Evolutionary conservation across 2,329 filamentous ascomycete genomes (phyloP), one percentile per base, ranked within the genome.

Genomic region (Sarocladiaceae sp.): DNA sequence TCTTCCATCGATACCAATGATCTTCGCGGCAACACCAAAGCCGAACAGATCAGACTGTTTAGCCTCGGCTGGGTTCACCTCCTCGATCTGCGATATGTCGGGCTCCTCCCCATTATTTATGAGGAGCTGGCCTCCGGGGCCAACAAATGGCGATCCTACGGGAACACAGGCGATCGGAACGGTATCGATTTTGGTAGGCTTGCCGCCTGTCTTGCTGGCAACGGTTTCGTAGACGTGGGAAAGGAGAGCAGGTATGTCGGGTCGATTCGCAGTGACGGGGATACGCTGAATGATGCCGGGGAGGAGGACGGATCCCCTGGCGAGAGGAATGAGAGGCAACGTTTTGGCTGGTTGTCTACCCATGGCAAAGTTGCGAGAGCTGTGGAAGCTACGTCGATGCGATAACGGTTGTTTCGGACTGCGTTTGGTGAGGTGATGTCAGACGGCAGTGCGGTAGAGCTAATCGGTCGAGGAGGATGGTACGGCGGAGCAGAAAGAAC

Each of bases 141-240:
- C 85, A 23, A 96, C 77, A 22, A 86, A 79, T 3, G 86, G 85
- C 48, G 90, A 94, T 57, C 78, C 86, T 55, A 97, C 76, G 18
- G 94, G 94, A 52, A 97, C 84, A 67, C 93, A 97, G 51, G 88
- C 90, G 58, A 97, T 85, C 8, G 88, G 85, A 59, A 96, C 83
- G 58, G 77, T 75, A 59, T 84, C 80, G 63, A 86, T 76, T 56
- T 80, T 75, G 4, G 40, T 6, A 4, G 40, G 40, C 59, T 83
- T 77, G 56, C 78, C 80, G 25, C 83, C 80, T 58, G 86, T 81
- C 61, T 84, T 86, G 36, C 82, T 80, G 29, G 87, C 78, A 25
- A 86, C 85, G 59, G 85, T 84, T 62, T 88, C 88, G 70, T 96
- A 93, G 55, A 96, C 82, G 60, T 87, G 86, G 18, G 91, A 88